Conservation (phyloP, 805 yeast genomes). For the Barnettozyma sp. region DNA sequence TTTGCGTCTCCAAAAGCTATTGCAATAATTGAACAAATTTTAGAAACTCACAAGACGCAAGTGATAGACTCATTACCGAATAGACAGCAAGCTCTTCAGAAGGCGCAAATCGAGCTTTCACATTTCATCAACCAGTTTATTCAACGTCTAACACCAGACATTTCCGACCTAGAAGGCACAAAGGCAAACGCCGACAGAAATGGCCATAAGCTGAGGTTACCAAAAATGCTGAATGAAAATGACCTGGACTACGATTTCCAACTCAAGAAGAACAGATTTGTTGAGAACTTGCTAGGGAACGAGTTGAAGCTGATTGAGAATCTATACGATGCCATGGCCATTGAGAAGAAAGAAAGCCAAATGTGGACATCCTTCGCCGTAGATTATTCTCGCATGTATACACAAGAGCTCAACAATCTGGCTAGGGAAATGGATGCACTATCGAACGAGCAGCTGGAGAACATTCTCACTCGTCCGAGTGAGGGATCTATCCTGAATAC, state of each 20-base stretch:
- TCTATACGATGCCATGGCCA: slow-evolving; percentile 9
- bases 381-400: slow-evolving; percentile 12
- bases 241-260: slow-evolving; percentile 22
- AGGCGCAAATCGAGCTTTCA: slow-evolving; percentile 7
- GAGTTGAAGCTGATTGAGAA: slow-evolving; percentile 16
- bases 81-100: slow-evolving; percentile 1
- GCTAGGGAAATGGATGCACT: slow-evolving; percentile 7
- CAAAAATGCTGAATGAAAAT: slow-evolving; percentile 8
- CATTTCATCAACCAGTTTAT: slow-evolving; percentile 12
- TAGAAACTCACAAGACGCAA: slow-evolving; percentile 15
- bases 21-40: slow-evolving; percentile 9
- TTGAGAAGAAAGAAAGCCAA: slow-evolving; percentile 11
- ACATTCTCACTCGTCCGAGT: not conserved
- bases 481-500: slow-evolving; percentile 3
- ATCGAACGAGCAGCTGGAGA: not conserved
- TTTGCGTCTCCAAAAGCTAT: slow-evolving; percentile 10
- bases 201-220: slow-evolving; percentile 11
- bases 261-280: slow-evolving; percentile 12
- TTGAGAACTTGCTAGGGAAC: slow-evolving; percentile 15
- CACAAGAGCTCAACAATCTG: slow-evolving; percentile 11
- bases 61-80: slow-evolving; percentile 11
- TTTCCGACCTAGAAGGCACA: not conserved
- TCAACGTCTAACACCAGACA: slow-evolving; percentile 3
- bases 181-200: not conserved
- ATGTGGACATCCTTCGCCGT: slow-evolving; percentile 10